Conservation (phyloP, 2,329 filamentous ascomycete species). For the Mollisia scopiformis region DNA sequence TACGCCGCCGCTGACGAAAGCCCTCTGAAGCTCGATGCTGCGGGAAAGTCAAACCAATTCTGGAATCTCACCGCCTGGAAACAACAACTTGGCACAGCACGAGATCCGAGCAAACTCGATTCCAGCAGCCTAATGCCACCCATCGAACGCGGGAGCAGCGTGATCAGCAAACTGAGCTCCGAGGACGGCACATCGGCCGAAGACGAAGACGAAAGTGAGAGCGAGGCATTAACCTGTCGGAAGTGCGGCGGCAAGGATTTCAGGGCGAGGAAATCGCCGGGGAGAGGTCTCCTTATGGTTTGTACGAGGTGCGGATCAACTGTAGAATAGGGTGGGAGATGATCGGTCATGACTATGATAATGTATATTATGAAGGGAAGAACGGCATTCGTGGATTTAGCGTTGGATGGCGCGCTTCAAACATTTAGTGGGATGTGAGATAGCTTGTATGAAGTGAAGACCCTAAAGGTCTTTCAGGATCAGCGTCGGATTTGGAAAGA, state of each 20-base stretch:
- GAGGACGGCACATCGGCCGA: slow-evolving; percentile 43
- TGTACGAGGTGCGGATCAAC: slow-evolving; percentile 58
- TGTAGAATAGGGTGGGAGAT: slow-evolving; percentile 20
- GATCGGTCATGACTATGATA: not conserved
- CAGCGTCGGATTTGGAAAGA: no score
- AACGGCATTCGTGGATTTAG: not conserved
- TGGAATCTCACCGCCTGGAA: slow-evolving; percentile 61
- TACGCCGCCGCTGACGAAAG: slow-evolving; percentile 47
- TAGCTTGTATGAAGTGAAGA: not conserved
- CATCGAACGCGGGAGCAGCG: slow-evolving; percentile 24
- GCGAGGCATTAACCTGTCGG: slow-evolving; percentile 55
- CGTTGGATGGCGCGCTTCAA: slow-evolving; percentile 1
- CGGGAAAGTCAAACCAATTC: slow-evolving; percentile 51
- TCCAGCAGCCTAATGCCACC: slow-evolving; percentile 21
- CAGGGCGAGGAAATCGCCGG: slow-evolving; percentile 57
- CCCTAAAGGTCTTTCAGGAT: not conserved
- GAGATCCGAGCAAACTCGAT: slow-evolving; percentile 26
- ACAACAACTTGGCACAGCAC: slow-evolving; percentile 11
- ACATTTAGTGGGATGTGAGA: not conserved
- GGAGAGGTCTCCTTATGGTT: slow-evolving; percentile 57
- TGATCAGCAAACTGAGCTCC: slow-evolving; percentile 59
- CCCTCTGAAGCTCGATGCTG: slow-evolving; percentile 41
- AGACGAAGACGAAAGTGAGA: slow-evolving; percentile 42
- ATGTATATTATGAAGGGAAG: slow-evolving; percentile 1
- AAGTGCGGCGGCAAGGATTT: slow-evolving; percentile 66